phyloP scores from a whole-genome alignment of 139 green algal species.

The Chlorella sp. region DNA sequence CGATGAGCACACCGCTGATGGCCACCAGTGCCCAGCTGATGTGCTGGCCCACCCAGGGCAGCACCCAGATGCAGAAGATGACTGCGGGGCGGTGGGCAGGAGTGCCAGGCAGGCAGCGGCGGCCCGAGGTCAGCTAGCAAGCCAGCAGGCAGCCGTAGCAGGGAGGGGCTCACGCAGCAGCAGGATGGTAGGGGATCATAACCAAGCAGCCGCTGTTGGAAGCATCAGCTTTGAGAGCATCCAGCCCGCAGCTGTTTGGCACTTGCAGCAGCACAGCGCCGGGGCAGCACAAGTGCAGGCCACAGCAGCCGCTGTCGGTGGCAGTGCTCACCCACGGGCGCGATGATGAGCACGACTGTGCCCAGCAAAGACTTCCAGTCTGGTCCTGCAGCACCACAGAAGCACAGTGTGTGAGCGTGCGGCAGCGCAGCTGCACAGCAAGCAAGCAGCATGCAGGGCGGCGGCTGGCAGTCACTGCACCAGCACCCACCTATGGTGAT shows the following conservation, averaged over 20 bases:
- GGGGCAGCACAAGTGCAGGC: not conserved
- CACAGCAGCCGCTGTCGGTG: too few species aligned
- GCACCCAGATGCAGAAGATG: constrained; percentile 75
- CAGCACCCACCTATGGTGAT: constrained; percentile 48
- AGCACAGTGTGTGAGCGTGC: not conserved
- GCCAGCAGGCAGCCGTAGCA: not conserved
- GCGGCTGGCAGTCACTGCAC: not conserved
- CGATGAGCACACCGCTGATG: constrained; percentile 30
- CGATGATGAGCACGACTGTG: constrained; percentile 66
- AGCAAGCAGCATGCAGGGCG: not conserved
- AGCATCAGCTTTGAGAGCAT: not conserved
- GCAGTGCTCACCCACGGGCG: constrained; percentile 51
- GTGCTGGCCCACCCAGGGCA: constrained; percentile 57
- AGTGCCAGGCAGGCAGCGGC: too few species aligned
- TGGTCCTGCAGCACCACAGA: constrained; percentile 52
- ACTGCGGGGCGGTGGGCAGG: constrained; percentile 26
- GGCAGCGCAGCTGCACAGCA: not conserved
- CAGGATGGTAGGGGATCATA: not conserved
- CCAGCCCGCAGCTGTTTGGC: not conserved
- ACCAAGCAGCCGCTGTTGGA: too few species aligned
- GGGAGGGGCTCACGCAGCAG: not conserved
- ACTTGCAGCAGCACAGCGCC: not conserved
- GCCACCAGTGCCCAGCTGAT: constrained; percentile 46
- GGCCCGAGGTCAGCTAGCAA: too few species aligned
- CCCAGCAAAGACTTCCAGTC: constrained; percentile 79